Base-by-base conservation (phyloP, 306 rosid genomes). In the Betula pendula region DNA sequence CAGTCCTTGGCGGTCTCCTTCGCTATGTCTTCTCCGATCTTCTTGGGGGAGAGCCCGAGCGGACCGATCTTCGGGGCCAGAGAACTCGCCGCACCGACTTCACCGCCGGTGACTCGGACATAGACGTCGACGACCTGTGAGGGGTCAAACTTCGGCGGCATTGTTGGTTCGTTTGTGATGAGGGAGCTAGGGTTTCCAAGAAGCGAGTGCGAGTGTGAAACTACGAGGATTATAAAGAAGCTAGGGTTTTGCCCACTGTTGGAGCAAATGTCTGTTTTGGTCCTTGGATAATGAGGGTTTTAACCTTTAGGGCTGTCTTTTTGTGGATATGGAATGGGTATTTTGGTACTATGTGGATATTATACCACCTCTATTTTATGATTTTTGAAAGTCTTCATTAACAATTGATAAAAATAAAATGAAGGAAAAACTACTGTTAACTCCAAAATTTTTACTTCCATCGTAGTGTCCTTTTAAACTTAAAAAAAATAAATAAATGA, bases 51-150 rank as follows among this genome's bases (percentile, higher is more conserved):
- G 59, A 93, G 96, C 78, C 98, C 98, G 35, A 93, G 95, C 0
- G 98, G 98, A 44, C 98, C 98, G 84, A 93, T 93, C 90, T 93
- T 93, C 0, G 98, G 98, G 20, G 98, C 98, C 17, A 93, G 93
- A 0, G 98, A 93, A 79, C 95, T 89, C 47, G 98, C 98, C 7
- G 98, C 98, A 14, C 98, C 98, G 16, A 93, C 98, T 67, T 93
- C 98, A 0, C 98, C 98, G 5, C 98, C 98, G 73, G 98, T 93
- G 73, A 93, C 98, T 6, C 98, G 79, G 65, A 93, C 98, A 79
- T 45, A 93, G 13, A 93, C 98, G 56, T 93, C 98, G 27, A 93
- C 93, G 29, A 94, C 88, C 84, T 88, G 98, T 0, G 98, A 68
- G 6, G 98, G 98, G 65, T 94, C 98, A 73, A 94, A 75, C 89